Percentiles rank a stretch among this genome's conserved stretches.
These are phyloP conservation scores for Aurantiochytrium sp. DNA, from an alignment of 108 stramenopile species.

Conservation along the genomic window DNA sequence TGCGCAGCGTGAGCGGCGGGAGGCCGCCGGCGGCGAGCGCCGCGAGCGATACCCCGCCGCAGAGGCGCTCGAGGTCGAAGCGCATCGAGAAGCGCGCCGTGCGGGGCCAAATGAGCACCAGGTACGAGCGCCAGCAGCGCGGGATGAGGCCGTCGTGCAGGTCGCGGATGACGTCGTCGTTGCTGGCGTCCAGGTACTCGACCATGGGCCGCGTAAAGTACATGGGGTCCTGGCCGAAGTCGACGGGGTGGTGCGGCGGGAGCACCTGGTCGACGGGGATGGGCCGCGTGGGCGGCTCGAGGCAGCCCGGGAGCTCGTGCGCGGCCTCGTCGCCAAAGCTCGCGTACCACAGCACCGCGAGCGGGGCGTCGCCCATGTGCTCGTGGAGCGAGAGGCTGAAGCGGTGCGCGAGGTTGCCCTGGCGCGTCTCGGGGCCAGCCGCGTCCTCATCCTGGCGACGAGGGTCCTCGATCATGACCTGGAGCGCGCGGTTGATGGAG, in stretches of 20 bases:
- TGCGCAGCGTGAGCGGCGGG: not conserved
- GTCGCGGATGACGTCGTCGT: constrained; percentile 22
- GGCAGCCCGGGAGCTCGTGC: not conserved
- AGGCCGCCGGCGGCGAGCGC: not conserved
- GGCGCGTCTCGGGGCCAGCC: not conserved
- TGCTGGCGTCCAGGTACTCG: constrained; percentile 1
- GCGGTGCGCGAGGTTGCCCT: not conserved
- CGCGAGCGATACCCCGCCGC: not conserved
- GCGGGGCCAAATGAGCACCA: not conserved
- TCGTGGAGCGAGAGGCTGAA: not conserved
- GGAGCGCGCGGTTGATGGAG: not conserved
- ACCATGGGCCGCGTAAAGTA: constrained; percentile 2
- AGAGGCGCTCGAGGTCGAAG: not conserved
- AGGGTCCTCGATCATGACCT: not conserved
- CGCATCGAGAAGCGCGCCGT: constrained; percentile 12
- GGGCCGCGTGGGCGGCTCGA: not conserved
- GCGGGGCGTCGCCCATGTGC: not conserved
- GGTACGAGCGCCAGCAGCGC: constrained; percentile 20
- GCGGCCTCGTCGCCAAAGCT: constrained; percentile 18
- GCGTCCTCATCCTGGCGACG: not conserved
- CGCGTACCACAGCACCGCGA: not conserved
- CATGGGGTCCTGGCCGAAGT: not conserved
- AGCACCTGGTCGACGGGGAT: not conserved
- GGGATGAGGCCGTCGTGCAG: constrained; percentile 2
- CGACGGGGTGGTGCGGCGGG: not conserved